Conservation (phyloP, 441 rosid genomes). For the Populus hybrid region DNA sequence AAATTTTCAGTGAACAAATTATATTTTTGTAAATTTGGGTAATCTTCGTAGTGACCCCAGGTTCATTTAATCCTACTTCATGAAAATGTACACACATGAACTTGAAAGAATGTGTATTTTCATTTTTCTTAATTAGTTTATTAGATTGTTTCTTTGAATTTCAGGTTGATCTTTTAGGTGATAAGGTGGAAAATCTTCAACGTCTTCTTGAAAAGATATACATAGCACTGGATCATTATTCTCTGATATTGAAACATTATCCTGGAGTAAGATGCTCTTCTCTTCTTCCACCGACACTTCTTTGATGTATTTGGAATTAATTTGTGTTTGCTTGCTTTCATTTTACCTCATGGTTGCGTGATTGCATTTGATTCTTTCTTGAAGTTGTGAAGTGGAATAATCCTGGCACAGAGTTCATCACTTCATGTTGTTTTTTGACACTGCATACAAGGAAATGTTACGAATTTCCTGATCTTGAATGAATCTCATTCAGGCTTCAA, state of each 20-base stretch:
- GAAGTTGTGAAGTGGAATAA: not conserved
- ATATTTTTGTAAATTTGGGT: not conserved
- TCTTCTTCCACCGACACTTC: not conserved
- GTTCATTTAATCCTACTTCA: not conserved
- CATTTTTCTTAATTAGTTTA: not conserved
- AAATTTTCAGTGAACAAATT: not conserved
- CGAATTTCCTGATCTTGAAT: not conserved
- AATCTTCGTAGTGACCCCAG: not conserved
- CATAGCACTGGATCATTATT: constrained; percentile 91
- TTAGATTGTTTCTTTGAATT: constrained; percentile 20
- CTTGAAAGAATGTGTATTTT: not conserved
- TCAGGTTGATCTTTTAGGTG: constrained; percentile 95
- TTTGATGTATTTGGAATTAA: not conserved
- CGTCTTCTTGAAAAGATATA: constrained; percentile 91
- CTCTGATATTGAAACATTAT: constrained; percentile 85
- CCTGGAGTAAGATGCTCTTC: constrained; percentile 67
- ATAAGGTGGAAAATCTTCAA: constrained; percentile 76
- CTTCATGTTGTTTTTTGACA: not conserved
- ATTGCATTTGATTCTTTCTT: constrained; percentile 4
- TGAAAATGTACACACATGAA: not conserved
- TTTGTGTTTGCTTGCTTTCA: not conserved
- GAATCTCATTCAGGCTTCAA: not conserved
- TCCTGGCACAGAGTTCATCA: not conserved
- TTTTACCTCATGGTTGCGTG: not conserved
- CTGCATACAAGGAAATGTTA: not conserved